These are phyloP conservation scores for Setaria italica DNA, from an alignment of 202 grass and related monocot genomes.

Conservation along the genomic window DNA sequence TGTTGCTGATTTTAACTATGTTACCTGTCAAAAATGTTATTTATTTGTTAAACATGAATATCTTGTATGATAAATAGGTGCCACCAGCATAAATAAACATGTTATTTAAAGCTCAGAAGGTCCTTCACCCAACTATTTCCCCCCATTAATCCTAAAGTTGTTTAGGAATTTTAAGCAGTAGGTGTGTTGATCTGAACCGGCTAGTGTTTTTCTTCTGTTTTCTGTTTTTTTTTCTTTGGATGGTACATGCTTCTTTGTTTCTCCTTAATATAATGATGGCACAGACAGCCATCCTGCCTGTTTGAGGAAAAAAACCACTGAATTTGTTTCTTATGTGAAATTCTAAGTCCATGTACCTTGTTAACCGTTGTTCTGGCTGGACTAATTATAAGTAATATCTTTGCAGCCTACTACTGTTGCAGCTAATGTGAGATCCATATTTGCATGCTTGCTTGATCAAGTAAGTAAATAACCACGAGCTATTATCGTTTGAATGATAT, in stretches of 20 bases:
- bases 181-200: not conserved
- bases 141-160: not conserved
- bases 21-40: conserved; percentile 30
- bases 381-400: conserved; percentile 46
- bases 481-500: conserved; percentile 29
- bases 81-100: no score
- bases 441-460: conserved; percentile 96
- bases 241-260: not conserved
- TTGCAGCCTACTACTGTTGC: conserved; percentile 84
- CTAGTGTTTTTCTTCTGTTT: not conserved
- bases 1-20: not conserved
- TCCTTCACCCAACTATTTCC: conserved; percentile 20
- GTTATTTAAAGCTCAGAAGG: conserved; percentile 2
- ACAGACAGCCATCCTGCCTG: not conserved
- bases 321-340: not conserved
- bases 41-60: conserved; percentile 26
- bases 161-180: not conserved
- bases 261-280: not conserved
- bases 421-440: conserved; percentile 79
- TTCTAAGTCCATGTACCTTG: conserved; percentile 3
- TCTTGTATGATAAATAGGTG: not conserved
- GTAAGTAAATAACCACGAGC: conserved; percentile 61
- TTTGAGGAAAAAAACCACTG: not conserved
- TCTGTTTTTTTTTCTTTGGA: not conserved
- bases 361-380: conserved; percentile 17